Conservation (phyloP, 2,329 filamentous ascomycete genomes). For the Colletotrichum sp. region DNA sequence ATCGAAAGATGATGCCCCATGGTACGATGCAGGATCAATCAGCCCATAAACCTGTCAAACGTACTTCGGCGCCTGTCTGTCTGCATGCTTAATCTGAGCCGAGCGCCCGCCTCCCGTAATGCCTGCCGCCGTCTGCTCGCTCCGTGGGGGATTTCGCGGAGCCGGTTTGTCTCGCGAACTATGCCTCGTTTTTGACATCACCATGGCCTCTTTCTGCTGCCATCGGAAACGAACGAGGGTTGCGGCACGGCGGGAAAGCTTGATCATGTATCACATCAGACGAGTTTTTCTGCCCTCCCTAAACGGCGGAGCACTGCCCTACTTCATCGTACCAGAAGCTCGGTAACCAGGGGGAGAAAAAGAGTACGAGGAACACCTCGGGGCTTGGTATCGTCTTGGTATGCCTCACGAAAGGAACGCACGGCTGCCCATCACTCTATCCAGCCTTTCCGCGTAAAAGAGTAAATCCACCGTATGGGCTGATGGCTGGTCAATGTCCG, state of each 20-base stretch:
- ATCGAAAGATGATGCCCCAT: not conserved
- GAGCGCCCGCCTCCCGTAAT: not conserved
- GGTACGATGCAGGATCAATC: not conserved
- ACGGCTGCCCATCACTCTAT: not conserved
- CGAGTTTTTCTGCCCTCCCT: not conserved
- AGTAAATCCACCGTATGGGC: not conserved
- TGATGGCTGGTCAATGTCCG: not conserved
- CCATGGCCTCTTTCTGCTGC: not conserved
- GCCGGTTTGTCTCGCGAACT: not conserved
- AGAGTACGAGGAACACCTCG: not conserved
- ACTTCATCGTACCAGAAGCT: not conserved
- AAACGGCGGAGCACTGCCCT: not conserved
- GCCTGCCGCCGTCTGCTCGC: not conserved
- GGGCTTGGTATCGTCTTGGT: not conserved
- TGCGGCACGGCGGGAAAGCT: not conserved
- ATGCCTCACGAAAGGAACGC: not conserved
- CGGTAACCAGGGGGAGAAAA: not conserved
- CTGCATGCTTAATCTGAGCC: not conserved
- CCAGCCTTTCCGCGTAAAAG: not conserved
- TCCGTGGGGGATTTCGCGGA: not conserved
- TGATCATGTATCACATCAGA: conserved; percentile 8
- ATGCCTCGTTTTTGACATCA: not conserved
- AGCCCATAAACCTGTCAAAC: not conserved
- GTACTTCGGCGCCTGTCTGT: not conserved
- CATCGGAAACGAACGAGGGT: not conserved